Percentiles rank a stretch among this genome's conserved stretches.
phyloP scores from a whole-genome alignment of 1,284 basidiomycete species.

The Trichosporon sp. region DNA sequence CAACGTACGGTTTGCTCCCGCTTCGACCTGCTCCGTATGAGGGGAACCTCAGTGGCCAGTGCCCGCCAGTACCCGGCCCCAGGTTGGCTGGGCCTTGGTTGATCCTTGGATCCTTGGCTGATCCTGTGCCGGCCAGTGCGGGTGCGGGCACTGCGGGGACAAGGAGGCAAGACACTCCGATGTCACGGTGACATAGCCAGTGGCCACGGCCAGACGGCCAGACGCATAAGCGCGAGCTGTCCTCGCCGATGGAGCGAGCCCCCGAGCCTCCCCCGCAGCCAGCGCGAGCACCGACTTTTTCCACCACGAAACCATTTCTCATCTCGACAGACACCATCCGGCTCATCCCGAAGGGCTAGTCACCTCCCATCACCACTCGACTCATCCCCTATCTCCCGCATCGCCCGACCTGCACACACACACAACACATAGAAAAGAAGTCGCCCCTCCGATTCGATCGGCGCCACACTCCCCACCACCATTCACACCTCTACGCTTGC shows the following conservation, averaged over 20 bases:
- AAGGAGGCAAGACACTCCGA: conserved; percentile 1
- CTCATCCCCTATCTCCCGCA: not conserved
- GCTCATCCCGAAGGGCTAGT: not conserved
- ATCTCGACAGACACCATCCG: not conserved
- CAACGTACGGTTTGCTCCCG: not conserved
- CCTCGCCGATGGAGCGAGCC: not conserved
- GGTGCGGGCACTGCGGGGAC: not conserved
- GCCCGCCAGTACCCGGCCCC: not conserved
- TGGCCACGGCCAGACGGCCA: not conserved
- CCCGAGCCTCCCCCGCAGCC: not conserved
- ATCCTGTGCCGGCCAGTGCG: not conserved
- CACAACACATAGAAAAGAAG: not conserved
- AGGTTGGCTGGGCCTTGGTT: not conserved
- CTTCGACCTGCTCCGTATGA: not conserved
- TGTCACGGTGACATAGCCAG: not conserved
- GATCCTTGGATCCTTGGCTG: not conserved
- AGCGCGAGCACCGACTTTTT: not conserved
- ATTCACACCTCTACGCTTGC: not conserved
- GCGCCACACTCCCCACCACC: conserved; percentile 1
- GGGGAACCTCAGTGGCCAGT: not conserved
- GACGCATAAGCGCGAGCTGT: not conserved
- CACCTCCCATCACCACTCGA: not conserved
- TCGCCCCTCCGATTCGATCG: not conserved
- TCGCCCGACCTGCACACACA: not conserved
- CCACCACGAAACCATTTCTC: not conserved